Conservation (phyloP, 148 eudicot genomes). For the Cornus florida region DNA sequence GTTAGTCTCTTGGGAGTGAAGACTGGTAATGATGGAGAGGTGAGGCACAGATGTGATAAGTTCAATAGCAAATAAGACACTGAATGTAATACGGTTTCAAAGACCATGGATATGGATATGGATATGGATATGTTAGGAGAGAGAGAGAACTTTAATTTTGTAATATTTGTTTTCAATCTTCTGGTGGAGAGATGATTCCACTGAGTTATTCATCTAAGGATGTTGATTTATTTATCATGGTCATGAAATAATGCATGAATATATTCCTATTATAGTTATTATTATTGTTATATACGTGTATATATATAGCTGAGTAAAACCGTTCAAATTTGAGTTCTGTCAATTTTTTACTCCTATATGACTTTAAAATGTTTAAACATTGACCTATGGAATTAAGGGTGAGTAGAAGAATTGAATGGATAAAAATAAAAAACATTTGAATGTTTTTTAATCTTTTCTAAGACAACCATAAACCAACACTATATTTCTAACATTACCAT, state of each 20-base stretch:
- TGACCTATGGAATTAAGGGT: too few species aligned
- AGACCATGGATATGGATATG: neutral
- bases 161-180: neutral
- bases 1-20: constrained; percentile 17
- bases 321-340: too few species aligned
- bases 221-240: neutral
- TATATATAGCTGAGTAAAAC: too few species aligned
- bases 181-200: neutral
- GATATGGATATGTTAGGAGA: neutral
- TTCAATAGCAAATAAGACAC: neutral
- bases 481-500: too few species aligned
- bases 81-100: neutral
- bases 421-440: too few species aligned
- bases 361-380: too few species aligned
- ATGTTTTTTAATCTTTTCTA: too few species aligned
- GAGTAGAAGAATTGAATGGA: too few species aligned
- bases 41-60: constrained; percentile 24
- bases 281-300: too few species aligned
- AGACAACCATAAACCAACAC: too few species aligned
- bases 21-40: constrained; percentile 22
- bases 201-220: neutral
- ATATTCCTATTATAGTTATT: too few species aligned
- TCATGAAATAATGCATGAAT: neutral
- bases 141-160: neutral
- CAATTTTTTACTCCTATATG: too few species aligned